These are phyloP conservation scores for Helianthus annuus DNA, from an alignment of 129 eudicot genomes.

Conservation along the genomic window DNA sequence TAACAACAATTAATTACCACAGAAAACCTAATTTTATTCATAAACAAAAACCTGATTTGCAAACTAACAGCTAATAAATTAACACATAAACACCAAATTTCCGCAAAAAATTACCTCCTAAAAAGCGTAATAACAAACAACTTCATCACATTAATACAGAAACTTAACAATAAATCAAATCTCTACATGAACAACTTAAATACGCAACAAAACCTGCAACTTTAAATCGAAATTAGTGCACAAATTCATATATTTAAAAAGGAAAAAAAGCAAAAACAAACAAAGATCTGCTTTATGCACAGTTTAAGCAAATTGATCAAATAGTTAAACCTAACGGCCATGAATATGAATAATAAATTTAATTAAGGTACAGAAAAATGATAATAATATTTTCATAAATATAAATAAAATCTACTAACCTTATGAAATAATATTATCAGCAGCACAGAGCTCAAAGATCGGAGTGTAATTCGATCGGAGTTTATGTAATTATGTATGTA, in stretches of 20 bases:
- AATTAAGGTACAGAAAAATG: not conserved
- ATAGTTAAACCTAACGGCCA: constrained; percentile 3
- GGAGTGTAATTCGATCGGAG: constrained; percentile 33
- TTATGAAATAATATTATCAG: constrained; percentile 6
- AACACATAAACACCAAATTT: constrained; percentile 1
- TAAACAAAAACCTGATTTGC: constrained; percentile 7
- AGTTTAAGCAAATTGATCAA: constrained; percentile 27
- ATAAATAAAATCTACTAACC: constrained; percentile 7
- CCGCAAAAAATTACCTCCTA: constrained; percentile 19
- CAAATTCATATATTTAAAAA: constrained; percentile 12
- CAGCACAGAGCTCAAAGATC: not conserved
- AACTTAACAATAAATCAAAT: constrained; percentile 24
- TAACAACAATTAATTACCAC: constrained; percentile 11
- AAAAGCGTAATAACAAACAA: constrained; percentile 10
- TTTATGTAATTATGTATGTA: constrained; percentile 44
- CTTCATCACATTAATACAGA: constrained; percentile 34
- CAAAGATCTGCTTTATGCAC: constrained; percentile 33
- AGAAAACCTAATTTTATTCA: constrained; percentile 30
- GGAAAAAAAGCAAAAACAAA: constrained; percentile 19
- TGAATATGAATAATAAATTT: not conserved
- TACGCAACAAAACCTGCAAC: not conserved
- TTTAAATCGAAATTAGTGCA: constrained; percentile 16
- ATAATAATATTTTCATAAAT: not conserved
- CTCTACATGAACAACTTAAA: constrained; percentile 1
- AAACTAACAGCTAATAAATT: not conserved